Percentiles rank a stretch among this genome's conserved stretches.
Evolutionary conservation across 306 rosid species (phyloP).

Genomic region (Quercus mongolica): DNA sequence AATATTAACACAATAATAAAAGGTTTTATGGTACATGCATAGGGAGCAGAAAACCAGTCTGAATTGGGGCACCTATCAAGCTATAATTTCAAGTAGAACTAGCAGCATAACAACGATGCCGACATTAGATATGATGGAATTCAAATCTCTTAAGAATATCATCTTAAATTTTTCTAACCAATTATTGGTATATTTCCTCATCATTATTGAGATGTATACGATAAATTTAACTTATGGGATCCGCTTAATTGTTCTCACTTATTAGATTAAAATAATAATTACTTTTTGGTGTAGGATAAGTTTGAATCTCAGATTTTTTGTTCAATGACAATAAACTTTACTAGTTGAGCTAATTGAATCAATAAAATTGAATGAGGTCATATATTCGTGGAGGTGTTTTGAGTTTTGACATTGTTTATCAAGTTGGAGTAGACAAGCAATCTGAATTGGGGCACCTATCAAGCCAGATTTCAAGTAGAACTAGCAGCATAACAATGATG

Average conservation of each 20-base stretch:
- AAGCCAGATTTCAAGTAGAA: background rate
- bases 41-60: background rate
- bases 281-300: too few species aligned
- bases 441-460: background rate
- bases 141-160: background rate
- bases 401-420: background rate
- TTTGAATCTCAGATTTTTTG: too few species aligned
- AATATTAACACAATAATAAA: too few species aligned
- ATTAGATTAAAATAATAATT: too few species aligned
- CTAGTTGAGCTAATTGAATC: accelerated
- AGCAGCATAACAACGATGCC: background rate
- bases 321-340: too few species aligned
- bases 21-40: too few species aligned
- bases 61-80: background rate
- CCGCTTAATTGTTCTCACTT: too few species aligned
- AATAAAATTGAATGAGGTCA: background rate
- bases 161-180: too few species aligned
- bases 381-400: background rate
- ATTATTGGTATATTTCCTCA: too few species aligned
- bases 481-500: background rate
- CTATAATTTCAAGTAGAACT: background rate
- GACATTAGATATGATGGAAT: slow-evolving; percentile 17
- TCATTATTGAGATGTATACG: too few species aligned
- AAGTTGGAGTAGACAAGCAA: background rate
- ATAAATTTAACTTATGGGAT: too few species aligned